Evolutionary conservation across 495 filamentous ascomycete genomes (phyloP).

Genomic region (Chlorociboria aeruginascens): DNA sequence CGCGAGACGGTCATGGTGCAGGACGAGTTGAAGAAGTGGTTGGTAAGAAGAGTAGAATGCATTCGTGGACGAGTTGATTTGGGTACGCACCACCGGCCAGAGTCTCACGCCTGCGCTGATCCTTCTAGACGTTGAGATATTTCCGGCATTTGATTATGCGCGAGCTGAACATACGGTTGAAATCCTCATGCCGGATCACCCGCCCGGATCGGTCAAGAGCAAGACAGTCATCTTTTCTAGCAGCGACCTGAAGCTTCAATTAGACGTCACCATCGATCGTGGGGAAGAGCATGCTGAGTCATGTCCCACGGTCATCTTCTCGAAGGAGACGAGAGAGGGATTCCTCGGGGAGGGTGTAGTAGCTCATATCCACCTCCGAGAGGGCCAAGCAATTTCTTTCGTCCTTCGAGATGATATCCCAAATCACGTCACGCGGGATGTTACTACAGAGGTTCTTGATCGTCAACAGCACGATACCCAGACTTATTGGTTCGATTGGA

Average conservation of each 20-base stretch:
- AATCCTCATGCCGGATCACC: conserved; percentile 28
- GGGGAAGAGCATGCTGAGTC: conserved; percentile 34
- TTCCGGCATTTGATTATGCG: conserved; percentile 61
- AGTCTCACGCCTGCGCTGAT: background rate
- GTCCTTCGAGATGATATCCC: conserved; percentile 45
- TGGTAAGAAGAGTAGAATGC: conserved; percentile 59
- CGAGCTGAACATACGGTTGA: conserved; percentile 41
- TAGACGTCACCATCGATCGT: conserved; percentile 51
- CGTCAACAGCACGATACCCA: conserved; percentile 53
- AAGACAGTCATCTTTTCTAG: conserved; percentile 52
- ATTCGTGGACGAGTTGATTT: conserved; percentile 48
- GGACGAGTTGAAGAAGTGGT: conserved; percentile 43
- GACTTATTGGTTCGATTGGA: conserved; percentile 59
- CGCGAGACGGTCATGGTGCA: conserved; percentile 37
- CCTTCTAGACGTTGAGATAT: conserved; percentile 43
- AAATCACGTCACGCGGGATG: conserved; percentile 37
- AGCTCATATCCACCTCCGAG: conserved; percentile 40
- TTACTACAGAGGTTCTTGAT: conserved; percentile 40
- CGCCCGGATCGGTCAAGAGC: conserved; percentile 26
- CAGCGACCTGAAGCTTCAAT: conserved; percentile 41
- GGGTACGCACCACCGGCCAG: conserved; percentile 17
- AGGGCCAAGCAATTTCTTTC: conserved; percentile 57
- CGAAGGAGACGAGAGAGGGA: conserved; percentile 34
- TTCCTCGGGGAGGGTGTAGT: conserved; percentile 49
- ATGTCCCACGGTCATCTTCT: conserved; percentile 37